Conservation (phyloP, 164 flowering plant species). For the Liriodendron chinense region DNA sequence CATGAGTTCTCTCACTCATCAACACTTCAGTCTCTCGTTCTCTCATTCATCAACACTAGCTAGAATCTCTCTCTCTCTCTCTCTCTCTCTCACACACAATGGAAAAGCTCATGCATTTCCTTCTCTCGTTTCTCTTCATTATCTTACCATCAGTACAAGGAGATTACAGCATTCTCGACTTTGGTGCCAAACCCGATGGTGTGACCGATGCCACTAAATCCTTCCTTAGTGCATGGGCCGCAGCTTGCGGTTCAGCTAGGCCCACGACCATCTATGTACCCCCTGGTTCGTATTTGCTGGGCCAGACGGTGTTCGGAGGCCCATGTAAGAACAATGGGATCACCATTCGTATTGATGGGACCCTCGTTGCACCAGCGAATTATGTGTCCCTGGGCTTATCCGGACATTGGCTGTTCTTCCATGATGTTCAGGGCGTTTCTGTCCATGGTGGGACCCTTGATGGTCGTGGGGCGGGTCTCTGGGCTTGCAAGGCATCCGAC, state of each 20-base stretch:
- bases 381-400: slow-evolving; percentile 31
- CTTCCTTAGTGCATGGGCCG: slow-evolving; percentile 30
- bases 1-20: background rate
- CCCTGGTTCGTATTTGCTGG: slow-evolving; percentile 13
- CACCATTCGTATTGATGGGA: slow-evolving; percentile 45
- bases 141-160: background rate
- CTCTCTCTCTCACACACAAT: slow-evolving; percentile 3
- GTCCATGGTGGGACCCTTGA: slow-evolving; percentile 26
- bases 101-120: slow-evolving; percentile 1
- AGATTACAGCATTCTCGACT: slow-evolving; percentile 19
- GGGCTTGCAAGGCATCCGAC: slow-evolving; percentile 19
- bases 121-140: slow-evolving; percentile 5
- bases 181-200: slow-evolving; percentile 33
- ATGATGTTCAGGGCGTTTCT: slow-evolving; percentile 11
- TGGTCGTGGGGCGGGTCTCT: slow-evolving; percentile 19
- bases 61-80: too few species aligned
- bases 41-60: background rate
- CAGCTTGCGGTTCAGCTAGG: slow-evolving; percentile 21
- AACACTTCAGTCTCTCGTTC: background rate
- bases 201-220: slow-evolving; percentile 27
- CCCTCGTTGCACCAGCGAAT: slow-evolving; percentile 52
- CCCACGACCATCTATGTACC: slow-evolving; percentile 15
- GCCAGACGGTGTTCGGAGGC: slow-evolving; percentile 26
- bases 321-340: slow-evolving; percentile 39
- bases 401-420: slow-evolving; percentile 24